Conservation (phyloP, 331 rosid species). For the Rosa hybrid region DNA sequence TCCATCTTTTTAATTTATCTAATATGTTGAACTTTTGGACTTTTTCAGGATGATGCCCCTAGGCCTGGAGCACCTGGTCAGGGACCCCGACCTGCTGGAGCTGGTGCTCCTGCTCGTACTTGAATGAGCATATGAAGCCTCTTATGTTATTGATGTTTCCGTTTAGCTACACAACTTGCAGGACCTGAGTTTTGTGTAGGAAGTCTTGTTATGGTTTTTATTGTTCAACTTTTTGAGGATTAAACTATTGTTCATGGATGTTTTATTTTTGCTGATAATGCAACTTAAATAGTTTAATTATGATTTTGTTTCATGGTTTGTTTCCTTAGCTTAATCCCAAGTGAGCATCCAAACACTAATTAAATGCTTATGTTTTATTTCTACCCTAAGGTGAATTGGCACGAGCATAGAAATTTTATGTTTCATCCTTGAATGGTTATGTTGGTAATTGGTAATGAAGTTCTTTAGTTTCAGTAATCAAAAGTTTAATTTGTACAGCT, state of each 20-base stretch:
- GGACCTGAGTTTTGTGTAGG: conserved; percentile 31
- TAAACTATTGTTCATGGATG: background rate
- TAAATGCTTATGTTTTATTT: background rate
- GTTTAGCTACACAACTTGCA: conserved; percentile 19
- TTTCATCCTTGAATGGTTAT: too few species aligned
- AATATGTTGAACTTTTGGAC: background rate
- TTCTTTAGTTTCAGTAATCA: too few species aligned
- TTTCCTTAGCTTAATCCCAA: background rate
- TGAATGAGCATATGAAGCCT: conserved; percentile 21
- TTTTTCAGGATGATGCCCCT: conserved; percentile 65
- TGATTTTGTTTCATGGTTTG: background rate
- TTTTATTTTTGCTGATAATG: conserved; percentile 1
- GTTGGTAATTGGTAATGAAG: too few species aligned
- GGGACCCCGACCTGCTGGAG: conserved; percentile 75
- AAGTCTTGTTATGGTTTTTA: background rate
- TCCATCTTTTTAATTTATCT: background rate
- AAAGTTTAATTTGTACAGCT: too few species aligned
- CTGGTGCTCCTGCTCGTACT: conserved; percentile 48
- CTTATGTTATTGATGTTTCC: background rate
- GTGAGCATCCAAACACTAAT: background rate
- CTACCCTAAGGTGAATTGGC: too few species aligned
- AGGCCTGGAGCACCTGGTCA: conserved; percentile 91
- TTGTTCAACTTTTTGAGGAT: background rate
- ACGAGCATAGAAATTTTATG: too few species aligned
- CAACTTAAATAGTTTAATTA: background rate